Evolutionary conservation across 305 asterid species (phyloP).

Genomic region (Fraxinus sp.): DNA sequence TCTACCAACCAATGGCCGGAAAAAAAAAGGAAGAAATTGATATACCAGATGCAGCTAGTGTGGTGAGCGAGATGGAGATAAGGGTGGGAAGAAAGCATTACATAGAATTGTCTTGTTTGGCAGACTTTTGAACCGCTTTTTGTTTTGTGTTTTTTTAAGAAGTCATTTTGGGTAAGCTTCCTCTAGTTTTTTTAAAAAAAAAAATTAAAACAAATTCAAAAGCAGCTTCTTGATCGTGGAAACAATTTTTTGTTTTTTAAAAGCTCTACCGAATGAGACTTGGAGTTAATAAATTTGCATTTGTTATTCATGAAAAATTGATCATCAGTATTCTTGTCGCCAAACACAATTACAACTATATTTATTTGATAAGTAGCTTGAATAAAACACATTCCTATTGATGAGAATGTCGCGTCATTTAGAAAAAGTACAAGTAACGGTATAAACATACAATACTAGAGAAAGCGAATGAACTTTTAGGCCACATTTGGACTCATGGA

Average conservation of each 20-base stretch:
- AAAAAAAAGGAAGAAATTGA: background rate
- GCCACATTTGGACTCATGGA: background rate
- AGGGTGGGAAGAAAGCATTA: no score
- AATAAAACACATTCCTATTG: background rate
- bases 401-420: background rate
- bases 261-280: background rate
- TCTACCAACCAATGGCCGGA: no score
- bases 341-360: background rate
- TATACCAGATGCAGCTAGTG: background rate
- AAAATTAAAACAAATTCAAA: no score
- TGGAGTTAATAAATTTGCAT: background rate
- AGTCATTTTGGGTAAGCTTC: background rate
- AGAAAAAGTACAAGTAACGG: background rate
- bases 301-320: slow-evolving; percentile 2
- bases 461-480: background rate
- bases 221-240: background rate
- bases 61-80: background rate
- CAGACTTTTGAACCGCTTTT: background rate
- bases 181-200: background rate
- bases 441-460: background rate
- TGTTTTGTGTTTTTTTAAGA: background rate
- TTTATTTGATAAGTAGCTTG: background rate
- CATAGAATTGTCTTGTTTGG: background rate
- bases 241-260: background rate
- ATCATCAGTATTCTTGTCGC: slow-evolving; percentile 2